Evolutionary conservation across 495 filamentous ascomycete species (phyloP).

Genomic region (Lasiosphaeria hispida): DNA sequence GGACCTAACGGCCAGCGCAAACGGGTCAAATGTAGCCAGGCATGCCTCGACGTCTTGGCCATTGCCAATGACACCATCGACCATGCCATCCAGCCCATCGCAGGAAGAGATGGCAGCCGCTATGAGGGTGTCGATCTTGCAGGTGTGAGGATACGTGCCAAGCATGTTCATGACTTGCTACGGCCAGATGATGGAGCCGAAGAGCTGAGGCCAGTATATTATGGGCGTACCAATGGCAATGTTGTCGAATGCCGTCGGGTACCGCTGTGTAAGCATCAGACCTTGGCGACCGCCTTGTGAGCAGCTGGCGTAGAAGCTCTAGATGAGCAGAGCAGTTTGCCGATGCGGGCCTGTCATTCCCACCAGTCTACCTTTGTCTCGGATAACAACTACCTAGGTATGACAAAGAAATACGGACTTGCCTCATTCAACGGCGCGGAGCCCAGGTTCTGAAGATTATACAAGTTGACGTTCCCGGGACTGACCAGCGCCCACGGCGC

Average conservation of each 20-base stretch:
- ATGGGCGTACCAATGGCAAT: constrained; percentile 39
- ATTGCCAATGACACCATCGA: constrained; percentile 34
- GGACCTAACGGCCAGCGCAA: constrained; percentile 16
- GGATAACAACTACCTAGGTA: too few relatives aligned
- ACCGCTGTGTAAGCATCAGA: constrained; percentile 41
- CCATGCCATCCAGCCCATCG: constrained; percentile 38
- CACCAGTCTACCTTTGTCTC: too few relatives aligned
- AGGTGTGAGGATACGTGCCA: constrained; percentile 23
- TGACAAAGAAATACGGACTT: constrained; percentile 10
- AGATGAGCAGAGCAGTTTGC: constrained; percentile 29
- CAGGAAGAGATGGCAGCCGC: constrained; percentile 32
- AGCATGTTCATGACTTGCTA: constrained; percentile 31
- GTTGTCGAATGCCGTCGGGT: constrained; percentile 41
- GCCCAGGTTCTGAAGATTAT: constrained; percentile 39
- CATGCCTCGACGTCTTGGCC: constrained; percentile 19
- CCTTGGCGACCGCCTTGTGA: constrained; percentile 48
- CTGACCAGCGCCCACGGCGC: constrained; percentile 38
- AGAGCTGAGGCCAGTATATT: constrained; percentile 30
- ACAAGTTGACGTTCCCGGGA: constrained; percentile 43
- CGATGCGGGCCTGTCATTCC: constrained; percentile 27
- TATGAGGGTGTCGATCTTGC: constrained; percentile 35
- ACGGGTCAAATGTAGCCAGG: constrained; percentile 26
- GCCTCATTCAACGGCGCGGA: constrained; percentile 24
- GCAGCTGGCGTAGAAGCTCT: constrained; percentile 42
- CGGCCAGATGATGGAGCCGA: constrained; percentile 25